Base-by-base conservation (phyloP, 2,329 filamentous ascomycete species). In the Colletotrichum aenigma region DNA sequence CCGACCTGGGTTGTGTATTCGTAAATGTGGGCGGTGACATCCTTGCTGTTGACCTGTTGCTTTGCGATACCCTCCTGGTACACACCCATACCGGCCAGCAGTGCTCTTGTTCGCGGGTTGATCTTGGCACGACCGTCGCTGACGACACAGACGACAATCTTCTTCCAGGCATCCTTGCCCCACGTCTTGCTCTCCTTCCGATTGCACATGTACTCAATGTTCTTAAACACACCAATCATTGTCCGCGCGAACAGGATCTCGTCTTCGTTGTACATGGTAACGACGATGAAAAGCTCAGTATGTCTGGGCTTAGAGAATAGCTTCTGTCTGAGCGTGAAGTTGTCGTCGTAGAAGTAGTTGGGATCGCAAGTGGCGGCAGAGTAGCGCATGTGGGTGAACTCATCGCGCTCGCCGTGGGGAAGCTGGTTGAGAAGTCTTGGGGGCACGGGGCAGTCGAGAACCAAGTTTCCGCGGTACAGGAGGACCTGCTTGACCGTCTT, bases 401-500 rank as follows among this genome's bases (percentile, higher is more conserved):
- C 97, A 82, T 98, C 96, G 83, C 96, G 94, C 85, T 98, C 95
- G 60, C 95, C 95, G 84, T 98, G 96, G 58, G 94, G 94, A 28
- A 98, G 92, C 82, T 98, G 95, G 81, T 94, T 96, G 60, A 99
- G 88, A 58, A 99, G 88, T 80, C 93, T 92, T 0, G 97, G 96
- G 1, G 97, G 96, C 74, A 99, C 95, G 0, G 97, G 97, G 83
- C 97, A 99, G 84, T 99, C 97, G 5, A 99, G 92, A 48, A 99
- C 96, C 81, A 99, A 91, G 85, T 99, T 99, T 78, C 97, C 97
- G 79, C 97, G 94, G 89, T 98, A 99, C 69, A 99, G 87, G 81
- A 97, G 93, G n/a, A 99, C 96, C 87, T 98, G 95, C 86, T 98
- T 99, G 65, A 99, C 96, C 0, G 97, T 99, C 89, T 98, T 99